Base-by-base conservation (phyloP, 2,329 filamentous ascomycete genomes). In the Ilyonectria sp. region DNA sequence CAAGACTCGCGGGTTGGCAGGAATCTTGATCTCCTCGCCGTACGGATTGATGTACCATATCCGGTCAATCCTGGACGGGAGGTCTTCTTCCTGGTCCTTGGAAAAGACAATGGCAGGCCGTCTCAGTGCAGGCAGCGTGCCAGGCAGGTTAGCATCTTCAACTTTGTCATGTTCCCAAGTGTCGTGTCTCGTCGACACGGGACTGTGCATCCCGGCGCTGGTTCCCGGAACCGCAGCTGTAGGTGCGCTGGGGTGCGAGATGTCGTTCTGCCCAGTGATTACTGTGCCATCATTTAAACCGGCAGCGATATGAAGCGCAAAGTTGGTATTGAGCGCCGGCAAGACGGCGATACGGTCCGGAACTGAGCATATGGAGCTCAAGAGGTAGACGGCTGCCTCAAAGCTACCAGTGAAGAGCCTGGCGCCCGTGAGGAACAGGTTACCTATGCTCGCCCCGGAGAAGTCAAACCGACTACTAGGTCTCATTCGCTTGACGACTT, bases 11-110 rank as follows among this genome's bases (percentile, higher is more conserved):
- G 94, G 91, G 75, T 97, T 98, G 2, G 94, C 93, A 0, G 91
- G 88, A 0, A 95, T 93, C 19, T 91, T 90, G 72, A 98, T 98
- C 80, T 98, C 95, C 78, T 98, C 94, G n/a, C 95, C 95, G 79
- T 98, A 98, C 0, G 95, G 95, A 77, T 98, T 98, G 83, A 98
- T 98, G 83, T 98, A 98, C 94, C 94, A 98, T 35, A 98, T 87
- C 2, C 95, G 85, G 61, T 91, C 86, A 73, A 98, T 97, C 31
- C 93, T 87, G 0, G 92, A 87, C 0, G 93, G 88, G 1, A 98
- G 85, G 61, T 95, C 93, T 68, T 93, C 90, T 69, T 94, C 91
- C 44, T 89, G 85, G 76, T 85, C 81, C 82, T 98, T 98, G 76
- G 88, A 92, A 78, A 97, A 97, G 5, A 86, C 85, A 67, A 98